Evolutionary conservation across 441 rosid species (phyloP).

Genomic region (Pelargonium cotyledonis): DNA sequence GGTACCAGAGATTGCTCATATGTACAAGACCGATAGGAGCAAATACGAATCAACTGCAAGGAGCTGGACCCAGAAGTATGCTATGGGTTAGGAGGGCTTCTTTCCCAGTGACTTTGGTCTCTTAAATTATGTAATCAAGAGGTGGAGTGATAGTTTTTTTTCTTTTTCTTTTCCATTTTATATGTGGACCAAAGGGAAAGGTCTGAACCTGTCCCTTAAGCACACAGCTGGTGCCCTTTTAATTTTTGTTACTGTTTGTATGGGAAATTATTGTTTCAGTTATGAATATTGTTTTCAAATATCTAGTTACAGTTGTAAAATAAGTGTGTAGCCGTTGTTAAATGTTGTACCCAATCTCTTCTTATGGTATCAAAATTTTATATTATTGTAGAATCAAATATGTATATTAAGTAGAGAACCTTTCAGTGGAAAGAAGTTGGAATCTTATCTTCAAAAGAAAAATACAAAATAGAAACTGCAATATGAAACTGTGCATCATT

Average conservation of each 20-base stretch:
- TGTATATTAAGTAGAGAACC: background rate
- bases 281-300: too few relatives aligned
- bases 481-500: background rate
- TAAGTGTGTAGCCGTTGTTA: too few relatives aligned
- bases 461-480: background rate
- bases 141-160: conserved; percentile 23
- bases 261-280: too few relatives aligned
- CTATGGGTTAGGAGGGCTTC: conserved; percentile 50
- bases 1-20: conserved; percentile 57
- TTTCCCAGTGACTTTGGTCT: conserved; percentile 30
- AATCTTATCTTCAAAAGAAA: background rate
- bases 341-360: too few relatives aligned
- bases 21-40: conserved; percentile 53
- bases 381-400: background rate
- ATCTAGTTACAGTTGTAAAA: too few relatives aligned
- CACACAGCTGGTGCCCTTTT: too few relatives aligned
- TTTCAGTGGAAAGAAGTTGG: background rate
- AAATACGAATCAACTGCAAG: conserved; percentile 53
- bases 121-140: conserved; percentile 25
- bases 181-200: too few relatives aligned
- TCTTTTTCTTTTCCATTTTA: too few relatives aligned
- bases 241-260: too few relatives aligned
- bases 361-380: too few relatives aligned
- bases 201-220: too few relatives aligned
- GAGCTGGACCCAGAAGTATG: conserved; percentile 60